Percentiles rank a stretch among this genome's conserved stretches.
These are phyloP conservation scores for Eimeria necatrix DNA, from an alignment of 169 alveolate species.

Conservation along the genomic window DNA sequence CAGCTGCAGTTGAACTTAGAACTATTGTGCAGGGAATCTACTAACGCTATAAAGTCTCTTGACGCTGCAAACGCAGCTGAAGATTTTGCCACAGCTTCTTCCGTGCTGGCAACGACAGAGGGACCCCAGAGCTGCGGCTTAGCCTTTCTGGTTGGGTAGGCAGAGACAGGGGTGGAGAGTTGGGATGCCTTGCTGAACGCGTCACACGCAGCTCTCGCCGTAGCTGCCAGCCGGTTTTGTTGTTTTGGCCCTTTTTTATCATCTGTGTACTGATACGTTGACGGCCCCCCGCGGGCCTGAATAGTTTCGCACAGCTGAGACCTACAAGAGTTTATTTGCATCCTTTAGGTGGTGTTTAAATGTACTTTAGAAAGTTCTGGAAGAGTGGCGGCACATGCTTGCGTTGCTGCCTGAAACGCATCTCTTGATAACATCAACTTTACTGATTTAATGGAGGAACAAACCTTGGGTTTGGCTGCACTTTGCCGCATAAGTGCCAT, in stretches of 20 bases:
- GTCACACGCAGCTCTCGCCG: conserved; percentile 33
- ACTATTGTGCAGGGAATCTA: not conserved
- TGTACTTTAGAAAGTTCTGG: not conserved
- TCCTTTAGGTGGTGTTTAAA: not conserved
- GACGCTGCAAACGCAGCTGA: conserved; percentile 46
- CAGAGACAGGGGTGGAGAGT: not conserved
- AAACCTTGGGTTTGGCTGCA: not conserved
- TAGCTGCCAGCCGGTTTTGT: not conserved
- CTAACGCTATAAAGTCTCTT: not conserved
- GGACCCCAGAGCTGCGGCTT: conserved; percentile 18
- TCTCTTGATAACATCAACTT: not conserved
- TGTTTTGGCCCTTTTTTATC: not conserved
- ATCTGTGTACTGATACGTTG: not conserved
- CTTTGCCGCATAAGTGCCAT: conserved; percentile 23
- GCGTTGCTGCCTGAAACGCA: not conserved
- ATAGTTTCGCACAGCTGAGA: not conserved
- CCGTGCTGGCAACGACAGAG: not conserved
- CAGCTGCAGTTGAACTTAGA: not conserved
- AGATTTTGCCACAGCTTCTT: conserved; percentile 18
- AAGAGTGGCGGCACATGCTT: too few relatives aligned
- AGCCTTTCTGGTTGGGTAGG: not conserved
- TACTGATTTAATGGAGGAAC: not conserved
- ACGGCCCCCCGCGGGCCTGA: conserved; percentile 34
- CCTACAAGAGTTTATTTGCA: not conserved
- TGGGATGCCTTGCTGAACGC: conserved; percentile 39